Percentiles rank a stretch among this genome's conserved stretches.
Evolutionary conservation across 2,329 filamentous ascomycete genomes (phyloP).

Genomic region (Huntiella bhutanensis): DNA sequence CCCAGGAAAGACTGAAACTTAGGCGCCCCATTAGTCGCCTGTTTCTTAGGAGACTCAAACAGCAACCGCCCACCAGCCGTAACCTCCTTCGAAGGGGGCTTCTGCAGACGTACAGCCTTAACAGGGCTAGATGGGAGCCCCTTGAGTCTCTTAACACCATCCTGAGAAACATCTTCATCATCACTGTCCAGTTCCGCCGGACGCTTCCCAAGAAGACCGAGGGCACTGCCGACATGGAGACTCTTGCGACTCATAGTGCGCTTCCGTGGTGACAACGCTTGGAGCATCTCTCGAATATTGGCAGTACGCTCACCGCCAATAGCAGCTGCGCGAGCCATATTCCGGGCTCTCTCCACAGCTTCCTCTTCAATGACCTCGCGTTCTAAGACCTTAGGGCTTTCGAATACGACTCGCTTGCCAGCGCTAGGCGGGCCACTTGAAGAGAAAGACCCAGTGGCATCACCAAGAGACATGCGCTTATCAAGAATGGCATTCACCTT

Average conservation of each 20-base stretch:
- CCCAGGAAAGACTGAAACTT: constrained; percentile 6
- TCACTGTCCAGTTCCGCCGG: constrained; percentile 50
- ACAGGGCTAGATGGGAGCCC: constrained; percentile 57
- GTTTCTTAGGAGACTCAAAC: constrained; percentile 26
- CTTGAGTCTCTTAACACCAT: constrained; percentile 50
- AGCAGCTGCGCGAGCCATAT: constrained; percentile 32
- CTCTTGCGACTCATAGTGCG: constrained; percentile 52
- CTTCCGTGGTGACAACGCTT: constrained; percentile 60
- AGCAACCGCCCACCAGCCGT: constrained; percentile 40
- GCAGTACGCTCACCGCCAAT: constrained; percentile 38
- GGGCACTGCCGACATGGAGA: constrained; percentile 55
- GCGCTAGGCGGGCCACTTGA: constrained; percentile 15
- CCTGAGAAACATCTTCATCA: constrained; percentile 39
- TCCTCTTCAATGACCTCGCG: constrained; percentile 38
- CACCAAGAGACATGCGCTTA: constrained; percentile 50
- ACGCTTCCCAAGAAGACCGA: constrained; percentile 54
- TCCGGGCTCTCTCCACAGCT: constrained; percentile 39
- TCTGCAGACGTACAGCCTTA: constrained; percentile 52
- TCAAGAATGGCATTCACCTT: constrained; percentile 53
- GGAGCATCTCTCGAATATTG: constrained; percentile 59
- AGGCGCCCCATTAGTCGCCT: constrained; percentile 25
- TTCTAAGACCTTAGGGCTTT: constrained; percentile 43
- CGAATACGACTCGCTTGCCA: constrained; percentile 39
- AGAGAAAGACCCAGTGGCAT: constrained; percentile 18
- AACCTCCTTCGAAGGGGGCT: constrained; percentile 48